Percentiles rank a stretch among this genome's conserved stretches.
These are phyloP conservation scores for Caloboletus firmus DNA, from an alignment of 1,284 basidiomycete genomes.

Conservation along the genomic window DNA sequence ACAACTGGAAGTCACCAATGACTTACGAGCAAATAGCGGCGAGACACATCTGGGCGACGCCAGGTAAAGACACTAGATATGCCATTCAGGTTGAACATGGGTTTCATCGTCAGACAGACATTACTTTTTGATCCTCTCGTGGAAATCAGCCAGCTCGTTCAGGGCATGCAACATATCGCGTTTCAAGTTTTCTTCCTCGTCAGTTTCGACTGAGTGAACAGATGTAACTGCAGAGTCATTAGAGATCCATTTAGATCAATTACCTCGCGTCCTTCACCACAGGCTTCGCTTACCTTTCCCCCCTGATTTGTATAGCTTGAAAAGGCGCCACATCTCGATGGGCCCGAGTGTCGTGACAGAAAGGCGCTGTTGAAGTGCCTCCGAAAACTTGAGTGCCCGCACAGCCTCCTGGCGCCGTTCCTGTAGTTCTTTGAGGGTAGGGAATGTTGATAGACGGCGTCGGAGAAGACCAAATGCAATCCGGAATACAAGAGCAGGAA, in stretches of 20 bases:
- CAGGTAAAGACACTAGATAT: slow-evolving; percentile 61
- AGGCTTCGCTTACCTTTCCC: slow-evolving; percentile 30
- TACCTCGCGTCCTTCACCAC: slow-evolving; percentile 22
- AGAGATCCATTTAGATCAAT: not conserved
- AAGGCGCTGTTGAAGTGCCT: slow-evolving; percentile 49
- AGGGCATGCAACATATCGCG: slow-evolving; percentile 42
- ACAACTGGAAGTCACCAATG: not conserved
- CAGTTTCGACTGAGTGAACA: slow-evolving; percentile 4
- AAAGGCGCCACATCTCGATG: slow-evolving; percentile 54
- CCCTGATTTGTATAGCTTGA: slow-evolving; percentile 39
- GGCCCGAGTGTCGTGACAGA: slow-evolving; percentile 48
- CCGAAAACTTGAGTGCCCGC: slow-evolving; percentile 52
- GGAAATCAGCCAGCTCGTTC: slow-evolving; percentile 55
- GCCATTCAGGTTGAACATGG: slow-evolving; percentile 6
- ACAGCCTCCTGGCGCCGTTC: slow-evolving; percentile 48
- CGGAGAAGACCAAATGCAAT: slow-evolving; percentile 50
- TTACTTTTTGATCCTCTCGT: slow-evolving; percentile 69
- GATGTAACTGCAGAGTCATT: not conserved
- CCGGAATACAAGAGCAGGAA: slow-evolving; percentile 50
- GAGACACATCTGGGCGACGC: slow-evolving; percentile 53
- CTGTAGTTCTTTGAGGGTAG: slow-evolving; percentile 53
- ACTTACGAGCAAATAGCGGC: slow-evolving; percentile 48
- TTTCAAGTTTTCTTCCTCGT: slow-evolving; percentile 44
- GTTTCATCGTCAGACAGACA: slow-evolving; percentile 18
- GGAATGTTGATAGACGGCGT: slow-evolving; percentile 53